These are phyloP conservation scores for Penicillium salamii DNA, from an alignment of 495 filamentous ascomycete genomes.

Conservation along the genomic window DNA sequence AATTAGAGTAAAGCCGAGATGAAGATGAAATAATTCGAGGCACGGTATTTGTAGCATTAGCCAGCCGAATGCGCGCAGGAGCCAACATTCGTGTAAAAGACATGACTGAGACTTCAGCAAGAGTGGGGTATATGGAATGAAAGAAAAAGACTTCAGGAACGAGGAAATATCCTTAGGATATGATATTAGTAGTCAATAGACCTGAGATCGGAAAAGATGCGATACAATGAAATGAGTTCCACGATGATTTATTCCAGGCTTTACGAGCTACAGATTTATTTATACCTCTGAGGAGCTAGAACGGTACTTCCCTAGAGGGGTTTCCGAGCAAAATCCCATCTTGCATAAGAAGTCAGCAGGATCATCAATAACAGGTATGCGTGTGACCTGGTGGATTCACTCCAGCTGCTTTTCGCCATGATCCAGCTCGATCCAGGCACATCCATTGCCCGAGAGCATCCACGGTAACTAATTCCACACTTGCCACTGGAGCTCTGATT, in stretches of 20 bases:
- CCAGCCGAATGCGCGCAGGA: constrained; percentile 15
- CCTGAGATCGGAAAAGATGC: background rate
- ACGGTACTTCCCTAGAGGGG: constrained; percentile 22
- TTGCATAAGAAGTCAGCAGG: constrained; percentile 6
- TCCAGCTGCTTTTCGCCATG: constrained; percentile 29
- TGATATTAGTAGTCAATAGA: background rate
- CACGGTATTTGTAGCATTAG: constrained; percentile 4
- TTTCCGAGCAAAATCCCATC: constrained; percentile 16
- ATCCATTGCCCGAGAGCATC: constrained; percentile 19
- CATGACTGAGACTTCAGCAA: constrained; percentile 1
- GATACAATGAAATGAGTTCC: background rate
- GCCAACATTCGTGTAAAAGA: constrained; percentile 13
- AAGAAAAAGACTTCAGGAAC: too few species aligned
- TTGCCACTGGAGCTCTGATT: constrained; percentile 14
- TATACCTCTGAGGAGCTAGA: constrained; percentile 12
- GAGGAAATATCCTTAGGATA: too few species aligned
- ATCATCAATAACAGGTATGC: constrained; percentile 16
- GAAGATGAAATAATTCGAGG: constrained; percentile 8
- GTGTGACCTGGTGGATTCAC: constrained; percentile 29
- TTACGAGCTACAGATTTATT: constrained; percentile 2
- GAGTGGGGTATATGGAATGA: background rate
- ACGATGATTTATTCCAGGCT: constrained; percentile 1
- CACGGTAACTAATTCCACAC: constrained; percentile 10
- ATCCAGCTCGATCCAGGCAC: constrained; percentile 26
- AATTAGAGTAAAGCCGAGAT: constrained; percentile 14